A percentile compares a stretch with the other conserved stretches of the same genome.
Evolutionary conservation across 2,329 filamentous ascomycete genomes (phyloP).

Genomic region (Hymenoscyphus linearis): DNA sequence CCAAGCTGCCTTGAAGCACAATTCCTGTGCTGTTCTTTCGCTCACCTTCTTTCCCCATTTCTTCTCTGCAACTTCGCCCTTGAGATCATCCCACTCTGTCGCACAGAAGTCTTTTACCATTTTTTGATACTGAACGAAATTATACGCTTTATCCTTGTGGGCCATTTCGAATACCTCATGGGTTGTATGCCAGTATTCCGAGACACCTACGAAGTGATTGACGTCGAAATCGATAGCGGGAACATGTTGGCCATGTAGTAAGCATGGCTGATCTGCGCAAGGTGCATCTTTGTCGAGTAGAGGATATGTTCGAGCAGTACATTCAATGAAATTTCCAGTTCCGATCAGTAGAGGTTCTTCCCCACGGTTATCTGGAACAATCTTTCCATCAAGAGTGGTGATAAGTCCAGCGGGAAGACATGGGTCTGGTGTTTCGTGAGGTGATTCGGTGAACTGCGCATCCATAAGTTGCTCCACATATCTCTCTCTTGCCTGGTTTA

Average conservation of each 20-base stretch:
- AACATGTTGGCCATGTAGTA: slow-evolving; percentile 86
- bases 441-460: slow-evolving; percentile 51
- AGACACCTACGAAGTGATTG: slow-evolving; percentile 96
- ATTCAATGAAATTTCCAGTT: slow-evolving; percentile 83
- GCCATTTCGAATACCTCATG: slow-evolving; percentile 84
- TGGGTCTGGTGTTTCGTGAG: slow-evolving; percentile 76
- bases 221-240: slow-evolving; percentile 95
- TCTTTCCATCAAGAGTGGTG: slow-evolving; percentile 65
- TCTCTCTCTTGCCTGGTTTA: slow-evolving; percentile 80
- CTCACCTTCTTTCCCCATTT: slow-evolving; percentile 74
- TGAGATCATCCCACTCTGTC: slow-evolving; percentile 74
- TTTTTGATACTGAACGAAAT: slow-evolving; percentile 83
- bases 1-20: slow-evolving; percentile 98
- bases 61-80: slow-evolving; percentile 56
- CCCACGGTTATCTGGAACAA: slow-evolving; percentile 35
- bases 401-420: slow-evolving; percentile 78
- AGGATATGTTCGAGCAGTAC: slow-evolving; percentile 74
- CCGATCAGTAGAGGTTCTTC: slow-evolving; percentile 60
- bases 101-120: slow-evolving; percentile 81
- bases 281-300: slow-evolving; percentile 83
- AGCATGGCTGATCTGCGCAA: slow-evolving; percentile 76
- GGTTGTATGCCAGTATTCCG: slow-evolving; percentile 98
- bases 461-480: slow-evolving; percentile 76
- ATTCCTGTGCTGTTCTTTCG: slow-evolving; percentile 69
- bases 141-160: slow-evolving; percentile 74